A percentile compares a stretch with the other conserved stretches of the same genome.
Conservation (phyloP, 495 filamentous ascomycete species). For the Penicillium macrosclerotiorum region DNA sequence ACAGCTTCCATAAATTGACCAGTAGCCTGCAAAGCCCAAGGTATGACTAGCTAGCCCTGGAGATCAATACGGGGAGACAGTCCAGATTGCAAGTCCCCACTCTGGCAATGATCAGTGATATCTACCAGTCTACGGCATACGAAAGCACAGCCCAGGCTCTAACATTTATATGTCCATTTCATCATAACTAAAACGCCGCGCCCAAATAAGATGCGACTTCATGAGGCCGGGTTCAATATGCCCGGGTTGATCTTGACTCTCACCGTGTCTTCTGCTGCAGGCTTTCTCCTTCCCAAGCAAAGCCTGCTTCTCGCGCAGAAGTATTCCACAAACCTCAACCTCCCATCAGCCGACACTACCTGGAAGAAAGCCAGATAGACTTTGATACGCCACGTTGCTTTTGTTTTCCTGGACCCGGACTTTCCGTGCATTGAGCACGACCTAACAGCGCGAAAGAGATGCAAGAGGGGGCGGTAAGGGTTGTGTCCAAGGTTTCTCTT, state of each 20-base stretch:
- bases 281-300: too few relatives aligned
- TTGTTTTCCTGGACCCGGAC: slow-evolving; percentile 5
- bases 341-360: slow-evolving; percentile 13
- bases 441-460: too few relatives aligned
- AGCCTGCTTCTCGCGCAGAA: slow-evolving; percentile 15
- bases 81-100: neutral
- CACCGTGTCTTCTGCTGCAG: slow-evolving; percentile 17
- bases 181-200: slow-evolving; percentile 39
- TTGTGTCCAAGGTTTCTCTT: slow-evolving; percentile 2
- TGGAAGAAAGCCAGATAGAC: slow-evolving; percentile 36
- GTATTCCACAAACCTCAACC: slow-evolving; percentile 8
- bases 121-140: neutral
- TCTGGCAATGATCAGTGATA: too few relatives aligned
- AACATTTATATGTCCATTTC: slow-evolving; percentile 39
- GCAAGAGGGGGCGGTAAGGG: slow-evolving; percentile 5
- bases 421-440: slow-evolving; percentile 4
- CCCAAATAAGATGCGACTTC: slow-evolving; percentile 32
- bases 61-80: too few relatives aligned
- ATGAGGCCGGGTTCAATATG: slow-evolving; percentile 17
- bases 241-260: slow-evolving; percentile 4
- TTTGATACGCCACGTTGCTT: slow-evolving; percentile 36
- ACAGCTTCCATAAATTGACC: too few relatives aligned
- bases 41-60: too few relatives aligned
- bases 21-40: too few relatives aligned
- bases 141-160: slow-evolving; percentile 11